Evolutionary conservation across 495 filamentous ascomycete genomes (phyloP).

Genomic region (Neurospora pannonica): DNA sequence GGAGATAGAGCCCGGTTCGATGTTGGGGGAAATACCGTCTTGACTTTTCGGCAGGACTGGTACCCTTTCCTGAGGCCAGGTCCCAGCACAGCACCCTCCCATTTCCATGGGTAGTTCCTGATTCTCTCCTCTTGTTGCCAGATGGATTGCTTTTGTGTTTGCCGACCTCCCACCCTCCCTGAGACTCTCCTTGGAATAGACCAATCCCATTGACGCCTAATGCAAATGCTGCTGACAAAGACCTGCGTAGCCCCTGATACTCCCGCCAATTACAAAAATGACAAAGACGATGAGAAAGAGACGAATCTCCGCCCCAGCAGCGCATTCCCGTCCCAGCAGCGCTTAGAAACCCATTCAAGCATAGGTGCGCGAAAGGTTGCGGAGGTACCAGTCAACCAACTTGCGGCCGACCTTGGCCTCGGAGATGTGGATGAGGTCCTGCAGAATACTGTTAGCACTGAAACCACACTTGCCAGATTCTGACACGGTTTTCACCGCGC

Average conservation of each 20-base stretch:
- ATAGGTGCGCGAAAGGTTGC: conserved; percentile 92
- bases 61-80: not conserved
- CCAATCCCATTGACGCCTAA: conserved; percentile 12
- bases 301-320: not conserved
- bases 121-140: conserved; percentile 2
- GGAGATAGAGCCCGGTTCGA: not conserved
- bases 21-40: not conserved
- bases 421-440: conserved; percentile 94
- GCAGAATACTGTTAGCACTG: not conserved
- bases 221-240: conserved; percentile 14
- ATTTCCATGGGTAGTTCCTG: not conserved
- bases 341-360: conserved; percentile 12
- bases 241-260: not conserved
- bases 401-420: conserved; percentile 96
- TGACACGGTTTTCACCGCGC: not conserved
- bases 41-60: not conserved
- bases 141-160: conserved; percentile 1
- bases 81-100: not conserved
- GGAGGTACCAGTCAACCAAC: conserved; percentile 96
- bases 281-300: not conserved
- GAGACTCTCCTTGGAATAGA: not conserved
- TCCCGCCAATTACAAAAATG: conserved; percentile 7
- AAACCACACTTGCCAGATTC: not conserved
- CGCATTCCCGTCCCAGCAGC: not conserved
- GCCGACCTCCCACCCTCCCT: conserved; percentile 2